Evolutionary conservation across 164 flowering plant genomes (phyloP).

Genomic region (Malania oleifera): DNA sequence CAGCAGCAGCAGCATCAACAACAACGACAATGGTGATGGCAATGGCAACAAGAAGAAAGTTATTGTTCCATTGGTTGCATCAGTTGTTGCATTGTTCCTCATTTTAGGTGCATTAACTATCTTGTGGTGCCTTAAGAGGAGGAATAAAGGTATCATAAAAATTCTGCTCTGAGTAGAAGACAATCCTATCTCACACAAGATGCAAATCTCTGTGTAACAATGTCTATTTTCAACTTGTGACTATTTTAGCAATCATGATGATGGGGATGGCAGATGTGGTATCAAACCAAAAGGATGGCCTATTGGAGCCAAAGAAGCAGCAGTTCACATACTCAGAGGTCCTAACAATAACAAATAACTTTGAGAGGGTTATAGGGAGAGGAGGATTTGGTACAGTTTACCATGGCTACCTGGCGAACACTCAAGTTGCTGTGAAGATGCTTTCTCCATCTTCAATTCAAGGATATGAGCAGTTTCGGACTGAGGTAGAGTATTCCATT

Average conservation of each 20-base stretch:
- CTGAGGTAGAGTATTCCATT: conserved; percentile 29
- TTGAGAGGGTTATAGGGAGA: conserved; percentile 32
- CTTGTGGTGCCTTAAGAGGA: conserved; percentile 9
- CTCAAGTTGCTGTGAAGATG: conserved; percentile 29
- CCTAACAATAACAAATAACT: conserved; percentile 32
- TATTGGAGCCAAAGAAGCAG: conserved; percentile 15
- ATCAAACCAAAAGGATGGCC: conserved; percentile 5
- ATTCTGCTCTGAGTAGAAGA: neutral
- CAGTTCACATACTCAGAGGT: conserved; percentile 32
- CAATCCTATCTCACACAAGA: neutral
- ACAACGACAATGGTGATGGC: neutral
- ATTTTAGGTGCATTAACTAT: conserved; percentile 2
- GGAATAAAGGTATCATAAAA: conserved; percentile 13
- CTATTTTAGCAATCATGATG: neutral
- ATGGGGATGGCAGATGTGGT: neutral
- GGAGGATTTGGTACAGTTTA: conserved; percentile 54
- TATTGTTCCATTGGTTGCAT: conserved; percentile 13
- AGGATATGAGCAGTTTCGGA: conserved; percentile 25
- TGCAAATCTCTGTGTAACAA: neutral
- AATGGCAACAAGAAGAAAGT: conserved; percentile 12
- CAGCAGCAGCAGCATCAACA: neutral
- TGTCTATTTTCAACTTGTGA: neutral
- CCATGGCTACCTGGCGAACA: conserved; percentile 27
- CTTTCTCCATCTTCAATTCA: conserved; percentile 27
- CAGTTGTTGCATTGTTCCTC: conserved; percentile 6